Conservation (phyloP, 192 early-diverging fungal genomes). For the Kickxella alabastrina region DNA sequence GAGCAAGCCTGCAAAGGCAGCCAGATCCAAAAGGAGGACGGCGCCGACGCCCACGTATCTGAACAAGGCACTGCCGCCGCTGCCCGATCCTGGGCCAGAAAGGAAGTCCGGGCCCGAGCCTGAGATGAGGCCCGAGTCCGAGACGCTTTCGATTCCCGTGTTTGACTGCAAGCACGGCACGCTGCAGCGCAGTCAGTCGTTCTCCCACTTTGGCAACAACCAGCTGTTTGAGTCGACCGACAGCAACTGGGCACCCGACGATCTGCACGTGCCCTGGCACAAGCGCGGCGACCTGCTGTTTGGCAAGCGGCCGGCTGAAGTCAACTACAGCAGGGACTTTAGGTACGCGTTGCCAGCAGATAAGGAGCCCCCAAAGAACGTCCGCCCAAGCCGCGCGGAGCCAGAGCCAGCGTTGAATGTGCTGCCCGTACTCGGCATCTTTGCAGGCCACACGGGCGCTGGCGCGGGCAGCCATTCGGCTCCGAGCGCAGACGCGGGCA, state of each 20-base stretch:
- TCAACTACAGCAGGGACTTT: no score
- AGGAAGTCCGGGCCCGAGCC: background rate
- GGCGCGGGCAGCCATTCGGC: no score
- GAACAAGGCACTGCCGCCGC: slow-evolving; percentile 28
- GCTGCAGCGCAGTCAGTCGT: slow-evolving; percentile 30
- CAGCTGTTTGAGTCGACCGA: background rate
- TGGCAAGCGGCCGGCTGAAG: no score
- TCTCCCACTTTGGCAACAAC: slow-evolving; percentile 20
- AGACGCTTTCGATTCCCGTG: slow-evolving; percentile 2
- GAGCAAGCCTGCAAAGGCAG: background rate
- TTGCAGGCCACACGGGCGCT: no score
- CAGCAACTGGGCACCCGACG: slow-evolving; percentile 5
- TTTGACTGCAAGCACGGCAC: slow-evolving; percentile 5
- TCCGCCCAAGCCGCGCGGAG: no score
- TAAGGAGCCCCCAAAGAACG: no score
- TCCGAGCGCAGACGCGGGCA: no score
- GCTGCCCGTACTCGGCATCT: no score
- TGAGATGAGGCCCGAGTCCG: background rate
- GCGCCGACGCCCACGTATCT: background rate
- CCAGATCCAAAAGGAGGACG: background rate
- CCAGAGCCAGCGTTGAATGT: no score
- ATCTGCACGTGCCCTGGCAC: slow-evolving; percentile 8
- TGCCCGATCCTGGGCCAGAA: no score
- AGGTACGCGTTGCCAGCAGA: no score
- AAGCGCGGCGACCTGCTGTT: slow-evolving; percentile 6